Conservation (phyloP, 2,329 filamentous ascomycete species). For the Cladosporium sp. region DNA sequence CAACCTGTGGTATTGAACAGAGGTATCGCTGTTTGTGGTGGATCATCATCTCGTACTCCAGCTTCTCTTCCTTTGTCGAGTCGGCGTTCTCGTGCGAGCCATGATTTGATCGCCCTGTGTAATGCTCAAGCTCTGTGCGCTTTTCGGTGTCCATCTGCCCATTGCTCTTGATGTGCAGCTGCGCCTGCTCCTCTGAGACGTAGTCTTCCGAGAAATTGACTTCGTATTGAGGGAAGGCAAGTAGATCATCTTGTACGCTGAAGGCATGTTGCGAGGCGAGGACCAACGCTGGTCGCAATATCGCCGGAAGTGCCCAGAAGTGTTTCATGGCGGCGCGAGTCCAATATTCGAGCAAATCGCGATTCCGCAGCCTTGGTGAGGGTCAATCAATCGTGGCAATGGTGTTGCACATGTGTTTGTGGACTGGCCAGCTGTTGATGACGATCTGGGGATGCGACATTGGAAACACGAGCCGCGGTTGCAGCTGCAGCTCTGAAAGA, state of each 20-base stretch:
- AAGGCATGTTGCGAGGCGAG: constrained; percentile 55
- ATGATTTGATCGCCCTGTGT: neutral
- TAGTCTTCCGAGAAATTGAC: constrained; percentile 68
- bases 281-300: constrained; percentile 46
- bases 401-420: no score
- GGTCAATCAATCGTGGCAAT: neutral
- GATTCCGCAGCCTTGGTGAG: neutral
- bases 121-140: neutral
- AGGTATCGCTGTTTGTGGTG: constrained; percentile 68
- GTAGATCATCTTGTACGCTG: constrained; percentile 81
- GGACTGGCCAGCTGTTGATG: constrained; percentile 11
- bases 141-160: neutral
- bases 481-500: neutral
- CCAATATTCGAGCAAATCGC: neutral
- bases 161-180: constrained; percentile 49
- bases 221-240: constrained; percentile 84
- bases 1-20: constrained; percentile 75
- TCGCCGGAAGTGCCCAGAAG: constrained; percentile 46
- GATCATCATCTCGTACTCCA: constrained; percentile 69
- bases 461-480: neutral
- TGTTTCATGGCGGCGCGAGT: constrained; percentile 36
- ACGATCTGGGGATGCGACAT: constrained; percentile 6
- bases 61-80: constrained; percentile 14
- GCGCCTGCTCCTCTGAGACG: constrained; percentile 67
- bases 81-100: constrained; percentile 12